Conservation (phyloP, 2,329 filamentous ascomycete species). For the Ceratocystis variospora region DNA sequence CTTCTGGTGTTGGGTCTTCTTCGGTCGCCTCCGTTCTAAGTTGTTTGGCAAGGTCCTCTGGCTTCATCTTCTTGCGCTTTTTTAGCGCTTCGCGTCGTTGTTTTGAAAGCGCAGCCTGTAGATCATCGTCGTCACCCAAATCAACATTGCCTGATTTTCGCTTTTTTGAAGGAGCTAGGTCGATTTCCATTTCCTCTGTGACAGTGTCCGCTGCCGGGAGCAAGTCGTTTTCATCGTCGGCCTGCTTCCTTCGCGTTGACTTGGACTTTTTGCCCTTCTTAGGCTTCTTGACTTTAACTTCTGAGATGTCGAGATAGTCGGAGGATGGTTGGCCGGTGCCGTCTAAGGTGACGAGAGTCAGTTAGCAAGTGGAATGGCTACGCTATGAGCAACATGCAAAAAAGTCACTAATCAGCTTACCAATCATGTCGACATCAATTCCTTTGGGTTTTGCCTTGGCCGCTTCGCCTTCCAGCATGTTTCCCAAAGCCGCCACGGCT, state of each 20-base stretch:
- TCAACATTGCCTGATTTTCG: conserved; percentile 50
- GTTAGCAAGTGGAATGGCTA: neutral
- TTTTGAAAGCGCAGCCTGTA: conserved; percentile 73
- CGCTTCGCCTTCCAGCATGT: conserved; percentile 36
- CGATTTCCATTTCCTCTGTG: conserved; percentile 56
- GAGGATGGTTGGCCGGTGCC: conserved; percentile 38
- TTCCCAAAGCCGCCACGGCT: conserved; percentile 48
- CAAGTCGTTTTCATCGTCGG: conserved; percentile 50
- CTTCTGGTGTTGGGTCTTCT: conserved; percentile 33
- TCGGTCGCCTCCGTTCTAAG: conserved; percentile 48
- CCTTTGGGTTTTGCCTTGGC: conserved; percentile 45
- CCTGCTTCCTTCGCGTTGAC: conserved; percentile 53
- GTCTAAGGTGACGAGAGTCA: neutral
- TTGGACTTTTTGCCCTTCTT: conserved; percentile 88
- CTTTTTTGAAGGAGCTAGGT: conserved; percentile 44
- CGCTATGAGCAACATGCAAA: conserved; percentile 30
- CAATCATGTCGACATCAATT: conserved; percentile 68
- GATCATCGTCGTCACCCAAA: conserved; percentile 81
- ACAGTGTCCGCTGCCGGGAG: conserved; percentile 29
- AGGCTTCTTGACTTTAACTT: conserved; percentile 86
- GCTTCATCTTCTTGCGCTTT: conserved; percentile 75
- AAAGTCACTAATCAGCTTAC: conserved; percentile 27
- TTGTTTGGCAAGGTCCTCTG: conserved; percentile 75
- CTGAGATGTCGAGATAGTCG: conserved; percentile 76
- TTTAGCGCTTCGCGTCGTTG: conserved; percentile 75